Percentiles rank a stretch among this genome's conserved stretches.
These are phyloP conservation scores for Pichia sp. DNA, from an alignment of 1,139 yeast species.

Conservation along the genomic window DNA sequence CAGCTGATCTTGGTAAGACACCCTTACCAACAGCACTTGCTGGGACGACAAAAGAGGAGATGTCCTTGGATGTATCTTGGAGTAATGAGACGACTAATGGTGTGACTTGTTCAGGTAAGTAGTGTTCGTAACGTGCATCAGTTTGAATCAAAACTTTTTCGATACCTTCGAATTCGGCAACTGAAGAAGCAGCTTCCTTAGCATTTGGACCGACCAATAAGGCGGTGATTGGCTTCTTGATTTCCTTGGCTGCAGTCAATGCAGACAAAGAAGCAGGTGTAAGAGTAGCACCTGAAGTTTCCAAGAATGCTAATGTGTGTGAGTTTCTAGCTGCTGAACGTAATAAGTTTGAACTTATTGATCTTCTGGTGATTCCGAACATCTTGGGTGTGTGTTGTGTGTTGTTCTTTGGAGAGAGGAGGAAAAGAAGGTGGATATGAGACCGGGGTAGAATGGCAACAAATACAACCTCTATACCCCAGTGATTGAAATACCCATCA, in stretches of 20 bases:
- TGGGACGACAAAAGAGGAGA: conserved; percentile 75
- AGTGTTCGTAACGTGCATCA: conserved; percentile 50
- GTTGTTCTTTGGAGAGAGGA: too few relatives aligned
- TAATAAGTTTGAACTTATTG: not conserved
- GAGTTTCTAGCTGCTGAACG: conserved; percentile 7
- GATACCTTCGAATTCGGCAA: conserved; percentile 40
- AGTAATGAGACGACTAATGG: conserved; percentile 53
- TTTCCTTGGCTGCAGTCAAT: conserved; percentile 59
- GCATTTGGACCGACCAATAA: conserved; percentile 58
- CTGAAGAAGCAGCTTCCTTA: conserved; percentile 38
- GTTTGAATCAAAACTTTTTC: conserved; percentile 51
- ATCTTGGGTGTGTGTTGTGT: not conserved
- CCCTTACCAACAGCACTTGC: conserved; percentile 89
- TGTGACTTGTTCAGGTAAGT: conserved; percentile 63
- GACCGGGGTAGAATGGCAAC: too few relatives aligned
- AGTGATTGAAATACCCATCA: too few relatives aligned
- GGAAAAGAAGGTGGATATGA: too few relatives aligned
- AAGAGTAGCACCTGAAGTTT: conserved; percentile 52
- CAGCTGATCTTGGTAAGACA: conserved; percentile 83
- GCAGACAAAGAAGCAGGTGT: conserved; percentile 69
- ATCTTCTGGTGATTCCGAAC: conserved; percentile 8
- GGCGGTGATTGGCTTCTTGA: conserved; percentile 67
- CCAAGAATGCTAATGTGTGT: conserved; percentile 70
- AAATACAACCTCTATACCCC: too few relatives aligned
- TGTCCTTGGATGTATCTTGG: conserved; percentile 49